Base-by-base conservation (phyloP, 1,284 basidiomycete species). In the Ustilago curta region DNA sequence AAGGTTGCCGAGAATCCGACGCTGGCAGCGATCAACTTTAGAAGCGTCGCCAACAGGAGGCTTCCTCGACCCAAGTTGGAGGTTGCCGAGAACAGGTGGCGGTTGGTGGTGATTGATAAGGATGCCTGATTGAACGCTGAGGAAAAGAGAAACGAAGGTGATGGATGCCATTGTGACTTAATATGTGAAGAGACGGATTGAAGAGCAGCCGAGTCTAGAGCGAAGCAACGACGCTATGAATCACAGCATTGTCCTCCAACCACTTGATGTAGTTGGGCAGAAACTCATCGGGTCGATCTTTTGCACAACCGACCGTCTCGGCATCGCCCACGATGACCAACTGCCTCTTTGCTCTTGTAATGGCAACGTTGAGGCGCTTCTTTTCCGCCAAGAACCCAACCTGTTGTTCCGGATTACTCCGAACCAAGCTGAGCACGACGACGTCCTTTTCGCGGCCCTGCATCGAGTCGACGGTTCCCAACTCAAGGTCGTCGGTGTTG, bases 201-300 rank as follows among this genome's bases (percentile, higher is more conserved):
- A 9, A 1, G 4, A 8, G 27, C n/a, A 11, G 6, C 3, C 21
- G 40, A 40, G 18, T 11, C 53, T 23, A 65, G 14, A 70, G 44
- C n/a, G 37, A 52, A 16, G 72, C 67, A 9, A 64, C 72, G n/a
- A 75, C 68, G 7, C 63, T 54, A 45, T 80, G 73, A 5, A 97
- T 91, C 80, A 97, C 94, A 14, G 94, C 94, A 79, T 96, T 90
- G 6, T 88, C 88, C 72, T 97, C 95, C 9, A 98, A 86, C 93
- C 94, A 97, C 6, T 87, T 85, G 84, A 97, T 90, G 94, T 95
- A 98, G 66, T 89, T 89, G 7, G 55, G 25, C 45, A 79, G 45
- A 16, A 68, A 72, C 12, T 45, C 52, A 35, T 76, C 76, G 29
- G 76, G 67, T n/a, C 64, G n/a, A 64, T 74, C 55, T 18, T 55